A percentile compares a stretch with the other conserved stretches of the same genome.
Conservation (phyloP, 2,329 filamentous ascomycete species). For the Dothideomycetes sp. region DNA sequence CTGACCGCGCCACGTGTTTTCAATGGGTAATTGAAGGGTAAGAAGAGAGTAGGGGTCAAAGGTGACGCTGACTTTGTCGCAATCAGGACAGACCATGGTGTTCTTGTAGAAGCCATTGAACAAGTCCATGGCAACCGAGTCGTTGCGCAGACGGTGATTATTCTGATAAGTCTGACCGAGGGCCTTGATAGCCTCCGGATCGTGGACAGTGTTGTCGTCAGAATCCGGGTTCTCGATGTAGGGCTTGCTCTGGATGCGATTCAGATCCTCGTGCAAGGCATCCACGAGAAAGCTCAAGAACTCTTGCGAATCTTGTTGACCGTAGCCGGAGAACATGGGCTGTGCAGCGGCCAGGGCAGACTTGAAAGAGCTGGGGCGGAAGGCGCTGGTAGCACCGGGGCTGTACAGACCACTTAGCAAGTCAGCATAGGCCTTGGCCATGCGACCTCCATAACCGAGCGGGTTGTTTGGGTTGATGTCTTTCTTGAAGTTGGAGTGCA, state of each 20-base stretch:
- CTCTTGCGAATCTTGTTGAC: constrained; percentile 94
- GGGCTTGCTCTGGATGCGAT: constrained; percentile 86
- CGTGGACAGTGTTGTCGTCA: constrained; percentile 85
- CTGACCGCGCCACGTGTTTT: constrained; percentile 66
- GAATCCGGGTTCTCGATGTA: constrained; percentile 97
- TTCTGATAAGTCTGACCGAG: constrained; percentile 85
- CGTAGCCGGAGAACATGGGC: constrained; percentile 82
- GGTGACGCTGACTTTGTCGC: constrained; percentile 92
- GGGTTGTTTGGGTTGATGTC: constrained; percentile 83
- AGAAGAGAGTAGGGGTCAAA: constrained; percentile 97
- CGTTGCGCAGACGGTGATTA: constrained; percentile 84
- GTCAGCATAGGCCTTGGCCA: constrained; percentile 73
- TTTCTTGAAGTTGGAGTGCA: constrained; percentile 57
- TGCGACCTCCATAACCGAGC: constrained; percentile 71
- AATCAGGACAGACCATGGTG: constrained; percentile 81
- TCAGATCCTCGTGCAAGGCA: constrained; percentile 88
- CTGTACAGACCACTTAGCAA: constrained; percentile 71
- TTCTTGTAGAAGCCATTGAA: constrained; percentile 99
- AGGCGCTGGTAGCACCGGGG: constrained; percentile 52
- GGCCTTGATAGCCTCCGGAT: constrained; percentile 66
- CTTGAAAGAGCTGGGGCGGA: constrained; percentile 76
- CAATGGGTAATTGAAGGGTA: constrained; percentile 79
- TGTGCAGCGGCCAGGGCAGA: constrained; percentile 68
- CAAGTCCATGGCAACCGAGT: constrained; percentile 88
- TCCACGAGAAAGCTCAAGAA: constrained; percentile 93